Base-by-base conservation (phyloP, 78 protist species). In the Thecamonas trahens region DNA sequence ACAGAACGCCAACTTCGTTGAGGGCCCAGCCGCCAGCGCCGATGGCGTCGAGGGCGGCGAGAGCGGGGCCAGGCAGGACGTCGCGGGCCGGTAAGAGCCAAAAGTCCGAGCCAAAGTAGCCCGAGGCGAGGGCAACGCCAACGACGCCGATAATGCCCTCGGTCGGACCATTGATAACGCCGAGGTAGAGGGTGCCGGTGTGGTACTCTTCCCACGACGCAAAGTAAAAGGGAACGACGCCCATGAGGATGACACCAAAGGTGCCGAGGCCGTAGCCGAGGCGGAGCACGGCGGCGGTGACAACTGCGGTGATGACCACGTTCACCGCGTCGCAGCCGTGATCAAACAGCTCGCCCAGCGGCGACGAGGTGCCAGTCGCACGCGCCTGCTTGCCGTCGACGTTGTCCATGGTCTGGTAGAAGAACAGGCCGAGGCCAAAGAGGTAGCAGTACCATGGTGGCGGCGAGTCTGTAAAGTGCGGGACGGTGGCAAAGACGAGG, bases 371-470 rank as follows among this genome's bases (percentile, higher is more conserved):
- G 26, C 74, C 77, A 1, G 88, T 83, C 28, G 76, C 40, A n/a
- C 88, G 82, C 1, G 88, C 88, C 29, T 83, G 88, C 54, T 77
- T 76, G n/a, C 88, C 88, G 37, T 83, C 88, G 31, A 70, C 3
- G 35, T 68, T 67, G 68, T 83, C 88, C n/a, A 83, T 38, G 24
- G 89, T 79, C 26, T 78, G 83, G 61, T 86, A 86, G 17, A 26
- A 3, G 58, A 86, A 81, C 18, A 82, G 29, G 8, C 40, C 31
- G 24, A 65, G 31, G 3, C 52, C 83, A 9, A 20, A 24, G 47
- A 52, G n/a, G n/a, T n/a, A n/a, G n/a, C n/a, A n/a, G n/a, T n/a
- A n/a, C n/a, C n/a, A n/a, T n/a, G n/a, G n/a, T n/a, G n/a, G n/a
- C n/a, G n/a, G n/a, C n/a, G n/a, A n/a, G n/a, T n/a, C n/a, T n/a